Evolutionary conservation across 352 stramenopile species (phyloP).

Genomic region (Globisporangium camurandrum): DNA sequence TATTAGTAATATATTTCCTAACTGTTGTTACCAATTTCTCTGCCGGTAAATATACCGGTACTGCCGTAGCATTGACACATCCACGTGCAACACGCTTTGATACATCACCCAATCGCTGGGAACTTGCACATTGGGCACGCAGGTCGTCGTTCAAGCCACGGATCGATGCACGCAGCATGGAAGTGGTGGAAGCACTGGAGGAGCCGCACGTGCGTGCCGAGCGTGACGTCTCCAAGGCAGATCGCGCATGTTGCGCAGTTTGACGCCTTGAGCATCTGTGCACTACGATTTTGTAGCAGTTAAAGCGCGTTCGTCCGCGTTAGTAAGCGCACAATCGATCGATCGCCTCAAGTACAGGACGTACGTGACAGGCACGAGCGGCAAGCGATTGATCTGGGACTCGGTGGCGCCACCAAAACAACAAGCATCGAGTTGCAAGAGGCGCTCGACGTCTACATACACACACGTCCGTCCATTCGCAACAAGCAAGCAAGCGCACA

Average conservation of each 20-base stretch:
- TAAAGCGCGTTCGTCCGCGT: neutral
- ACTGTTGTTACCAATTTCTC: neutral
- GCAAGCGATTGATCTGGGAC: slow-evolving; percentile 52
- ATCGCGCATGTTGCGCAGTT: slow-evolving; percentile 54
- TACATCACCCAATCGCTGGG: slow-evolving; percentile 37
- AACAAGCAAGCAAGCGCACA: too few species aligned
- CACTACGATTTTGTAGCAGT: slow-evolving; percentile 18
- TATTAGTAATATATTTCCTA: neutral
- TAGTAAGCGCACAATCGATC: slow-evolving; percentile 1
- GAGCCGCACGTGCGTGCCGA: slow-evolving; percentile 39
- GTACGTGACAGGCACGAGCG: slow-evolving; percentile 53
- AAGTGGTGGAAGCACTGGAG: slow-evolving; percentile 80
- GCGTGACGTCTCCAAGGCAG: slow-evolving; percentile 48
- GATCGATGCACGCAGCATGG: slow-evolving; percentile 65
- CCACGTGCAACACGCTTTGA: neutral
- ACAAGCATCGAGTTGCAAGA: slow-evolving; percentile 58
- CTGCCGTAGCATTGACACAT: neutral
- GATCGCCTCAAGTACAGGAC: slow-evolving; percentile 15
- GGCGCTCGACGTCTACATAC: slow-evolving; percentile 50
- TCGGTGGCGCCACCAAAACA: slow-evolving; percentile 47
- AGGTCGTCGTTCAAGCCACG: slow-evolving; percentile 63
- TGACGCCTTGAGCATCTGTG: slow-evolving; percentile 46
- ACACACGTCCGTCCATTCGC: neutral
- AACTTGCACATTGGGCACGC: slow-evolving; percentile 79
- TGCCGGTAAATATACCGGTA: neutral